Percentiles rank a stretch among this genome's conserved stretches.
Evolutionary conservation across 2,329 filamentous ascomycete species (phyloP).

Genomic region (Fusarium foetens): DNA sequence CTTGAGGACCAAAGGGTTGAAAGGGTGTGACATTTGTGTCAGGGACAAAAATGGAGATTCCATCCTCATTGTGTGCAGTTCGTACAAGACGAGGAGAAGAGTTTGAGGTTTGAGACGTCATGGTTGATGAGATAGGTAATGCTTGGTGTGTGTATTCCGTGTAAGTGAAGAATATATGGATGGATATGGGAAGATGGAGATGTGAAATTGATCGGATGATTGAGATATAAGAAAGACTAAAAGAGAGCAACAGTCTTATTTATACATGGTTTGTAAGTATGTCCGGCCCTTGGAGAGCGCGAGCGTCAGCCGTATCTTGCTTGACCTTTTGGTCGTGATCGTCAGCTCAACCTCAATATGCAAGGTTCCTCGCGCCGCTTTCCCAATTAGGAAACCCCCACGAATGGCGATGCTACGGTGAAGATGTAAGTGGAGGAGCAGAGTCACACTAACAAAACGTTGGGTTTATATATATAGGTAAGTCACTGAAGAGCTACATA

Average conservation of each 20-base stretch:
- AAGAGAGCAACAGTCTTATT: background rate
- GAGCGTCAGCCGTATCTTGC: background rate
- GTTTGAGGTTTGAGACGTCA: constrained; percentile 1
- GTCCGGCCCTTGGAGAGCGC: background rate
- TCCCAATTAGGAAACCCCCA: constrained; percentile 28
- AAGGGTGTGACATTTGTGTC: constrained; percentile 14
- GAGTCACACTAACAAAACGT: background rate
- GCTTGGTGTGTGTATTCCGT: background rate
- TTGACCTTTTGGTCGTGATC: background rate
- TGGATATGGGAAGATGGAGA: background rate
- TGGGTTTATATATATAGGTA: background rate
- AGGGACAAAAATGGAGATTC: constrained; percentile 13
- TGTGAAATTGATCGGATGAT: background rate
- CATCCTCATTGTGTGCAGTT: constrained; percentile 4
- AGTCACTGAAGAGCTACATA: background rate
- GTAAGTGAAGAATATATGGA: background rate
- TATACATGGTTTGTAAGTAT: background rate
- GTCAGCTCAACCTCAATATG: constrained; percentile 1
- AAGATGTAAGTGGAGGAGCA: background rate
- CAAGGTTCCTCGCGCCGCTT: constrained; percentile 29
- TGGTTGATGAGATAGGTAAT: background rate
- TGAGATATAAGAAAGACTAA: background rate
- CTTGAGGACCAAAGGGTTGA: constrained; percentile 14
- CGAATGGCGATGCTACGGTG: constrained; percentile 4
- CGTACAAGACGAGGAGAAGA: constrained; percentile 8